Evolutionary conservation across 2,329 filamentous ascomycete species (phyloP).

Genomic region (Keithomyces neogunnii): DNA sequence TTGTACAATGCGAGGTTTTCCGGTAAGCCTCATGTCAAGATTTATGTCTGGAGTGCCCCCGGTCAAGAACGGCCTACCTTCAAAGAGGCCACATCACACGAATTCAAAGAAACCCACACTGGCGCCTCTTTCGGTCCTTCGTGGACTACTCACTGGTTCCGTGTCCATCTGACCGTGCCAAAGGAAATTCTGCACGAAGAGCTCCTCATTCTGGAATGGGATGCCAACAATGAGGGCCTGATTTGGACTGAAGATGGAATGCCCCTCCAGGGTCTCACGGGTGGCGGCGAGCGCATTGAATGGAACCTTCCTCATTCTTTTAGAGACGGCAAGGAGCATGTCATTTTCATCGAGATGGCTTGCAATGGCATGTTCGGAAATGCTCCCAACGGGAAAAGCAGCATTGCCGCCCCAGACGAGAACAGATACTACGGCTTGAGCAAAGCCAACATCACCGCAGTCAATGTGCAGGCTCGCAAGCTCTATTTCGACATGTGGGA

Average conservation of each 20-base stretch:
- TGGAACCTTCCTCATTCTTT: conserved; percentile 82
- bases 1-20: conserved; percentile 36
- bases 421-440: conserved; percentile 70
- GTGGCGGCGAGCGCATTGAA: conserved; percentile 78
- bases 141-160: conserved; percentile 98
- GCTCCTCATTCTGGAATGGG: conserved; percentile 92
- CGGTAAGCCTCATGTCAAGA: conserved; percentile 69
- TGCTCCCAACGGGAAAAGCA: conserved; percentile 64
- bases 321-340: conserved; percentile 77
- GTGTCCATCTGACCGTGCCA: conserved; percentile 70
- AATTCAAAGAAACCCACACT: conserved; percentile 65
- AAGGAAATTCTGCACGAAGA: conserved; percentile 63
- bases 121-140: conserved; percentile 83
- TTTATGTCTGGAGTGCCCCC: conserved; percentile 80
- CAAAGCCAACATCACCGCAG: conserved; percentile 77
- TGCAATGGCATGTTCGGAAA: conserved; percentile 99
- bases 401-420: conserved; percentile 81
- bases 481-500: conserved; percentile 94
- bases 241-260: conserved; percentile 88
- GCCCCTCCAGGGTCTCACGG: conserved; percentile 84
- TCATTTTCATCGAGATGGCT: conserved; percentile 95
- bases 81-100: conserved; percentile 66
- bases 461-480: conserved; percentile 76
- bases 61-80: conserved; percentile 75
- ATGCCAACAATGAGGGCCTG: conserved; percentile 88